Evolutionary conservation across 1,284 basidiomycete species (phyloP), one percentile per base, ranked within the genome.

Genomic region (Microbotryomycetes sp.): DNA sequence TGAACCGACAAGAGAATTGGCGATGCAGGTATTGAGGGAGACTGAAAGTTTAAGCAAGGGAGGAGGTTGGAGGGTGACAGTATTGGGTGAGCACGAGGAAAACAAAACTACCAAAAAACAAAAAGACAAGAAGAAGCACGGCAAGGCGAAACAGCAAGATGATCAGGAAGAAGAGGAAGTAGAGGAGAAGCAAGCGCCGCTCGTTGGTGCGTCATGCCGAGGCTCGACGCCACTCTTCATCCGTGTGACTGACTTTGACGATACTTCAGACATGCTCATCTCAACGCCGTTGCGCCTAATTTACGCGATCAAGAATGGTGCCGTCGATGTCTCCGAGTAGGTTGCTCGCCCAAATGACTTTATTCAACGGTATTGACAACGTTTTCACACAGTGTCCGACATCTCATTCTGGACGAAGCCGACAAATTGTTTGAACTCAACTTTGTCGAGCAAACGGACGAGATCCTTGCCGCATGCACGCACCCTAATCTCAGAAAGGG

Each of bases 1-100:
- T 57, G 89, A 89, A 1, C 96, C 96, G 1, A 98, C 96, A 0
- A 84, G 91, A 66, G 96, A 99, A 77, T 77, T 99, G n/a, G 92
- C 94, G 0, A 86, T 91, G 67, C 96, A 99, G 74, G 97, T 98
- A 61, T 82, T 91, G 64, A 91, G 91, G 60, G 96, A 98, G 73
- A 89, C 87, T 65, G 73, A 88, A 49, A 91, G 90, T 73, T 78
- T 96, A 15, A 86, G 87, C 1, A 80, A 85, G 65, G 89, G 88
- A 6, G 81, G 89, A 52, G 88, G 86, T 69, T 96, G 92, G 91
- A 81, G 84, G 56, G 81, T 87, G 30, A 78, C 90, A 2, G 78
- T 96, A 24, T 86, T 91, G 54, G 78, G 83, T 6, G 84, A 88
- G 70, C 11, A 45, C 5, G 16, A n/a, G 31, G 26, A 30, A 28